phyloP scores from a whole-genome alignment of 2,329 filamentous ascomycete species.

The Curvularia verruculosa region DNA sequence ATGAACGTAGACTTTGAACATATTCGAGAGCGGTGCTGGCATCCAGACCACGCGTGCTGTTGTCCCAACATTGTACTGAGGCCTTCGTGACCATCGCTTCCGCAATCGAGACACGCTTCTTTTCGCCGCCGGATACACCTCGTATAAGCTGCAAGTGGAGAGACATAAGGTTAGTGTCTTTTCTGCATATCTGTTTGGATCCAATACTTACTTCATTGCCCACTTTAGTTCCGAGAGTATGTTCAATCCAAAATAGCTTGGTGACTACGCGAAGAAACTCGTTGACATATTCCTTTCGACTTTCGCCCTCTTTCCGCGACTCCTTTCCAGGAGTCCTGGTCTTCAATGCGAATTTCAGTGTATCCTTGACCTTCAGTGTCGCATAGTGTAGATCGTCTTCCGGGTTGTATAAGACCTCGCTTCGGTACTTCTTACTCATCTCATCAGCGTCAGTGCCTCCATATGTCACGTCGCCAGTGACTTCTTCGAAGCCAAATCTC shows the following conservation, averaged over 20 bases:
- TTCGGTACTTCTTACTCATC: conserved; percentile 65
- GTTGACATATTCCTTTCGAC: conserved; percentile 63
- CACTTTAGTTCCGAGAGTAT: conserved; percentile 75
- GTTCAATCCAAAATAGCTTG: conserved; percentile 73
- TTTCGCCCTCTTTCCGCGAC: conserved; percentile 66
- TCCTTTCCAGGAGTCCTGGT: conserved; percentile 69
- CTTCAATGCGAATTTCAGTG: conserved; percentile 73
- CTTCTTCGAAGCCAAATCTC: conserved; percentile 62
- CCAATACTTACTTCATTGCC: conserved; percentile 62
- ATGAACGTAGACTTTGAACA: conserved; percentile 67
- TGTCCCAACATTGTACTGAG: conserved; percentile 55
- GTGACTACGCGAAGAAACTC: conserved; percentile 71
- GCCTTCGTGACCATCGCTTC: conserved; percentile 56
- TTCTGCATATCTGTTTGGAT: neutral
- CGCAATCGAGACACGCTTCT: conserved; percentile 57
- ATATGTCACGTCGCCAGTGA: conserved; percentile 62
- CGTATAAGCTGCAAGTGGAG: conserved; percentile 60
- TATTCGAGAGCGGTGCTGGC: conserved; percentile 76
- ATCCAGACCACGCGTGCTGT: conserved; percentile 75
- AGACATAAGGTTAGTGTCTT: neutral
- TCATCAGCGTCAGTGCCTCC: conserved; percentile 61
- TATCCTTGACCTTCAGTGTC: conserved; percentile 76
- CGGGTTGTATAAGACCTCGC: conserved; percentile 74
- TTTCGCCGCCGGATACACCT: conserved; percentile 60
- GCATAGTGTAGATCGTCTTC: conserved; percentile 80